phyloP scores from a whole-genome alignment of 2,329 filamentous ascomycete genomes.

The Exophiala calicioides region DNA sequence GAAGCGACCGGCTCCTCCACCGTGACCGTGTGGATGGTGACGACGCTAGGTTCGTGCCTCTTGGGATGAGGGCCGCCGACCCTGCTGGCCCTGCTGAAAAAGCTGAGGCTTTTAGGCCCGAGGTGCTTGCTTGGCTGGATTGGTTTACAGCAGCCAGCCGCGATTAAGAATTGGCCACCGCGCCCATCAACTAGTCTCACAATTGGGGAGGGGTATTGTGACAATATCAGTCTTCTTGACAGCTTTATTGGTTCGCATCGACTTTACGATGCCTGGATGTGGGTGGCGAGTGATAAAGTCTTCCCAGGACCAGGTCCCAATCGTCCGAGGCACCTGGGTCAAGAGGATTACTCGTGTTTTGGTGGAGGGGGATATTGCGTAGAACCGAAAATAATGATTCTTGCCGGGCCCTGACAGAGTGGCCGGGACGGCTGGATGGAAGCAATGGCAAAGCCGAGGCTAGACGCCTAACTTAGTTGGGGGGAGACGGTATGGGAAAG shows the following conservation, averaged over 20 bases:
- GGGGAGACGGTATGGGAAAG: no score
- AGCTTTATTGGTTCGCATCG: constrained; percentile 25
- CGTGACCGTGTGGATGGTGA: constrained; percentile 19
- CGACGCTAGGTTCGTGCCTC: constrained; percentile 28
- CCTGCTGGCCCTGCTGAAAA: no score
- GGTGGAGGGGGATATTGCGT: neutral
- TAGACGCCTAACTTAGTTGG: no score
- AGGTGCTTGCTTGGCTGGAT: constrained; percentile 4
- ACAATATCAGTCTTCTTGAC: constrained; percentile 8
- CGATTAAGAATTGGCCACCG: constrained; percentile 15
- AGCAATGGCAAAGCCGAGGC: no score
- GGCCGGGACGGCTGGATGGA: no score
- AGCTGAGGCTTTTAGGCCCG: neutral
- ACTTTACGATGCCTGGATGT: constrained; percentile 15
- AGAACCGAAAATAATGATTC: neutral
- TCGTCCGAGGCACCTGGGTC: neutral
- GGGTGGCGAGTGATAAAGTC: constrained; percentile 6
- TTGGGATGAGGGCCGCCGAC: no score
- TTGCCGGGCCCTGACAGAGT: no score
- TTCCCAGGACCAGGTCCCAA: neutral
- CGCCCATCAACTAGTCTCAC: constrained; percentile 13
- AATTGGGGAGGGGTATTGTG: constrained; percentile 12
- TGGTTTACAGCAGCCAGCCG: constrained; percentile 15
- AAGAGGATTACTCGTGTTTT: neutral
- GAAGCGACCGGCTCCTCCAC: constrained; percentile 21